Evolutionary conservation across 2,329 filamentous ascomycete genomes (phyloP), one percentile per base, ranked within the genome.

Genomic region (Penicillium palitans): DNA sequence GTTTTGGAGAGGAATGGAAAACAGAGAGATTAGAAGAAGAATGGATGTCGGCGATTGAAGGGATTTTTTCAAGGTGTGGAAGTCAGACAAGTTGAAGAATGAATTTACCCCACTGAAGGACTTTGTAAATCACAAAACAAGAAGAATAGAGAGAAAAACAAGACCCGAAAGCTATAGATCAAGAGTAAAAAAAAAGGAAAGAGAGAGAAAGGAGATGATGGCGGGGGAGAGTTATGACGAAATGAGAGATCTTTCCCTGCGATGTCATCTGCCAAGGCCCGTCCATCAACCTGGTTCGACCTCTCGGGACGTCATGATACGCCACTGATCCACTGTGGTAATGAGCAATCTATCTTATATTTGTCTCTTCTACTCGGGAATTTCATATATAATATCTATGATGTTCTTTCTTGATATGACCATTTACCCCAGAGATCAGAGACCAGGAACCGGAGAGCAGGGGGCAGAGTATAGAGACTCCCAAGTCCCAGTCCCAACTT

Each of bases 241-340:
- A 53, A 57, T 45, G 47, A 27, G 54, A 44, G 48, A 52, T 52
- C 40, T 57, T 52, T 52, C 47, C 47, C 21, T 55, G 46, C 54
- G 54, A 57, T 57, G 54, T 57, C 54, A 57, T 57, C 51, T 61
- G 54, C 54, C 54, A 57, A 57, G 54, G 13, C 54, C 35, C 13
- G 39, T 19, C 27, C 29, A 9, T 12, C 40, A 2, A 51, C 53
- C 29, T 42, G 53, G 50, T 56, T 55, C 53, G 21, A 25, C 35
- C 39, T 53, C 47, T 33, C 39, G 45, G 57, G 56, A 59, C 59
- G 59, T 61, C 59, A 61, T 61, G 51, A 17, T 51, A 52, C 59
- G 59, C 59, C 59, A 61, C 59, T 59, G 52, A 52, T 61, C 59
- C 56, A 48, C 56, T 8, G 25, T 40, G 33, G 6, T 48, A 45